Evolutionary conservation across 2,329 filamentous ascomycete genomes (phyloP), one percentile per base, ranked within the genome.

Genomic region (Zasmidium citrigriseum): DNA sequence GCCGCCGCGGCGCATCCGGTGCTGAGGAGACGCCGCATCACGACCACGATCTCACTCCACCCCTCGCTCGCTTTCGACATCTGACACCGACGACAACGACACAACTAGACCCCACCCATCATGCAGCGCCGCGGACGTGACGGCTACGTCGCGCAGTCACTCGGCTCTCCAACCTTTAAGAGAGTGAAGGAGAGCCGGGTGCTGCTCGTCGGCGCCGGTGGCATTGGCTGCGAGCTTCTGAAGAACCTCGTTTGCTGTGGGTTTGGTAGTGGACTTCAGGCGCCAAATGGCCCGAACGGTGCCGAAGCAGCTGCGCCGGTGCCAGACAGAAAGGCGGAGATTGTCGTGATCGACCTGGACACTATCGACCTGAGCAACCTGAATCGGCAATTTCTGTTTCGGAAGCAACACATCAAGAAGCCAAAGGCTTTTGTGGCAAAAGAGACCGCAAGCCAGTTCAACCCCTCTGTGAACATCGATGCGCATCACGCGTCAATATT

Each of bases 331-430:
- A 67, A 66, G 57, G 65, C 69, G 3, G 90, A 96, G 77, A 87
- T 98, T 52, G 90, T 96, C 75, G 88, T 98, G 47, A 91, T 99
- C 67, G 95, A 99, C 75, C 89, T 99, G 60, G 95, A 99, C 75
- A 99, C 95, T 1, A 98, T 99, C 77, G 95, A 99, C 73, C 83
- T 99, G 21, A 96, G 92, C 78, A 99, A 99, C 73, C 83, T 99
- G 52, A 99, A 99, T 70, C 90, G 95, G 55, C 95, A 99, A 75
- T 99, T 99, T 70, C 86, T 99, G 49, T 99, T 99, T 76, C 86
- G 93, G 61, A 89, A 93, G 69, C 93, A 98, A 73, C 95, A 99
- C 72, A 98, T 99, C 77, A 98, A 97, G 77, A 96, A 96, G 75
- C 86, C 93, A 1, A 99, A 99, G 74, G 93, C 95, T 52, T 77